Conservation (phyloP, 495 filamentous ascomycete genomes). For the Clohesyomyces aquaticus region DNA sequence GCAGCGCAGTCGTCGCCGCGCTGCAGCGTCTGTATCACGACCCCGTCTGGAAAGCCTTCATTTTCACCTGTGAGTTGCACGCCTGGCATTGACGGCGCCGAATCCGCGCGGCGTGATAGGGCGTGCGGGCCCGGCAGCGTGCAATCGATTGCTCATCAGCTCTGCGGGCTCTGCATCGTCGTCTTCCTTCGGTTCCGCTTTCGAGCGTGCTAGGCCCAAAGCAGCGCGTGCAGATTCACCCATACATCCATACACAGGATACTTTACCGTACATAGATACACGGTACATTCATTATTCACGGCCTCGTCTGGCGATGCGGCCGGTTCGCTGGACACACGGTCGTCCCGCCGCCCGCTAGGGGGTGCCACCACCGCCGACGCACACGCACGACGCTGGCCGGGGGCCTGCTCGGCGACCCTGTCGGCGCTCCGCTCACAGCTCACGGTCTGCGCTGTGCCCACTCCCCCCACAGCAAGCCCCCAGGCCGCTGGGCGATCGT, state of each 20-base stretch:
- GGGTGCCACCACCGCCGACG: constrained; percentile 4
- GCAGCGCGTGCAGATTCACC: constrained; percentile 7
- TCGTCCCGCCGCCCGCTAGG: constrained; percentile 5
- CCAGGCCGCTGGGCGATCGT: constrained; percentile 13
- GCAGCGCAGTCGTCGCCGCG: too few relatives aligned
- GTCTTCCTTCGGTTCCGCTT: neutral
- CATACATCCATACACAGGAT: neutral
- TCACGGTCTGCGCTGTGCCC: too few relatives aligned
- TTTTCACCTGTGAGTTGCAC: too few relatives aligned
- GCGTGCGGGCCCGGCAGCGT: neutral
- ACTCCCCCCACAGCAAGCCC: too few relatives aligned
- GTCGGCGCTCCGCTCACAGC: too few relatives aligned
- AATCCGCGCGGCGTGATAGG: constrained; percentile 11
- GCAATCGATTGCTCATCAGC: constrained; percentile 23
- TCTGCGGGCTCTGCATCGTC: neutral
- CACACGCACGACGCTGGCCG: neutral
- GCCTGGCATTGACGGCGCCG: too few relatives aligned
- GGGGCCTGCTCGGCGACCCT: neutral
- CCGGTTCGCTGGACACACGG: neutral
- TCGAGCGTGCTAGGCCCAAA: constrained; percentile 1
- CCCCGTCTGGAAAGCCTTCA: too few relatives aligned
- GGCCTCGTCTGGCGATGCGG: too few relatives aligned
- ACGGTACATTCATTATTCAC: neutral
- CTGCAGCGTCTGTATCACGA: too few relatives aligned
- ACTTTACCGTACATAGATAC: neutral